phyloP scores from a whole-genome alignment of 306 rosid species.

The Quercus berberidifolia region DNA sequence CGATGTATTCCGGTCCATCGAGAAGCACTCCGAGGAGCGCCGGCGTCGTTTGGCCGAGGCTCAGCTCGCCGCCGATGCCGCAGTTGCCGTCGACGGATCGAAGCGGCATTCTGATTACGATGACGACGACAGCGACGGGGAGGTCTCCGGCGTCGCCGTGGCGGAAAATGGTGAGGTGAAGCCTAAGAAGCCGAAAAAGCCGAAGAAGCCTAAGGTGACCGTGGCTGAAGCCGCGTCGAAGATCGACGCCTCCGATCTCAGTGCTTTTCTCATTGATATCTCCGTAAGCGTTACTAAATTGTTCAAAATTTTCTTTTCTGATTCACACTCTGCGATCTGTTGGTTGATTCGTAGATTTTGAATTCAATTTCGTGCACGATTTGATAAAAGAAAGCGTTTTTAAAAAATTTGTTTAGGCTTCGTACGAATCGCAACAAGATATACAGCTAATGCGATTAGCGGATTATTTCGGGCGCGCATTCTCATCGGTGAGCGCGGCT shows the following conservation, averaged over 20 bases:
- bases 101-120: constrained; percentile 37
- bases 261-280: constrained; percentile 52
- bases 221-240: constrained; percentile 59
- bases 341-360: constrained; percentile 6
- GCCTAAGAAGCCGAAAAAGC: constrained; percentile 43
- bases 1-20: constrained; percentile 40
- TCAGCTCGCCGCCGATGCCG: constrained; percentile 22
- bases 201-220: constrained; percentile 52
- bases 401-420: constrained; percentile 33
- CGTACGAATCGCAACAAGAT: constrained; percentile 59
- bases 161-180: constrained; percentile 32
- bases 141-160: constrained; percentile 9
- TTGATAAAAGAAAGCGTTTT: background rate
- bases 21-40: constrained; percentile 50
- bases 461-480: constrained; percentile 73
- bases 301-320: background rate
- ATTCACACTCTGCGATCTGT: constrained; percentile 1
- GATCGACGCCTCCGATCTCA: constrained; percentile 49
- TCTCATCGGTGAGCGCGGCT: constrained; percentile 51
- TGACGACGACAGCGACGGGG: constrained; percentile 25
- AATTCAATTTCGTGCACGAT: background rate
- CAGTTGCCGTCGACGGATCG: constrained; percentile 26
- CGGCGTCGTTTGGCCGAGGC: constrained; percentile 33
- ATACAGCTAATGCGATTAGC: constrained; percentile 67
- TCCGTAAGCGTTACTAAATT: constrained; percentile 34